A percentile compares a stretch with the other conserved stretches of the same genome.
These are phyloP conservation scores for Hypoxylon sp. DNA, from an alignment of 2,329 filamentous ascomycete genomes.

Conservation along the genomic window DNA sequence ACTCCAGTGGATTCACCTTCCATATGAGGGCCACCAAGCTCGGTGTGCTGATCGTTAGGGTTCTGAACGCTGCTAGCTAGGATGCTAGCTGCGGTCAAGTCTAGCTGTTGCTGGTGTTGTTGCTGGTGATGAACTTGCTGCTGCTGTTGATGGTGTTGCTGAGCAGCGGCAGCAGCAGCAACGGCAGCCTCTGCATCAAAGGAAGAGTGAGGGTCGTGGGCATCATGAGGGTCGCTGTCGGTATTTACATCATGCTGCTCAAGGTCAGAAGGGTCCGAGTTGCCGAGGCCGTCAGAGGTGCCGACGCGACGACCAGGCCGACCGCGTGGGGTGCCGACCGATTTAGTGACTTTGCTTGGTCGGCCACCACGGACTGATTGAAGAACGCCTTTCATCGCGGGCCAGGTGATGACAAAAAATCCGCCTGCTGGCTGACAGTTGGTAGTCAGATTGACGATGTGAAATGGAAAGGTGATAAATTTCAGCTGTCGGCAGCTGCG, in stretches of 20 bases:
- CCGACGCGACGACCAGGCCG: conserved; percentile 52
- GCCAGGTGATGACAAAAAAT: conserved; percentile 43
- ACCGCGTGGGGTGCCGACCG: conserved; percentile 50
- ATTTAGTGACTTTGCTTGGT: conserved; percentile 63
- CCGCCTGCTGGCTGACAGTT: conserved; percentile 55
- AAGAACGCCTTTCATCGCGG: conserved; percentile 56
- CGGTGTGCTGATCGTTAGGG: conserved; percentile 52
- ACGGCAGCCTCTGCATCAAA: conserved; percentile 53
- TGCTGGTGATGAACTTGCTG: conserved; percentile 50
- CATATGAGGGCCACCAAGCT: conserved; percentile 49
- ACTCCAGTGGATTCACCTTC: conserved; percentile 40
- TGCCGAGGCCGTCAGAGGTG: conserved; percentile 53
- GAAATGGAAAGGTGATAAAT: conserved; percentile 40
- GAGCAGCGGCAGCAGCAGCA: conserved; percentile 54
- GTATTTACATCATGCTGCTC: conserved; percentile 48
- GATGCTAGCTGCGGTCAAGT: conserved; percentile 53
- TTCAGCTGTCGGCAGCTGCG: conserved; percentile 55
- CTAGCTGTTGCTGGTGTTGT: conserved; percentile 51
- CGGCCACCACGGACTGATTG: conserved; percentile 58
- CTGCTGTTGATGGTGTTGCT: conserved; percentile 53
- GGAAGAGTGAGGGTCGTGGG: conserved; percentile 47
- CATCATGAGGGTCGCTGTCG: conserved; percentile 45
- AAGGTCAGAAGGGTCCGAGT: conserved; percentile 53
- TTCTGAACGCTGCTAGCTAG: conserved; percentile 53
- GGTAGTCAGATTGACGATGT: conserved; percentile 51